Conservation (phyloP, 805 yeast genomes). For the Deakozyma indianensis region DNA sequence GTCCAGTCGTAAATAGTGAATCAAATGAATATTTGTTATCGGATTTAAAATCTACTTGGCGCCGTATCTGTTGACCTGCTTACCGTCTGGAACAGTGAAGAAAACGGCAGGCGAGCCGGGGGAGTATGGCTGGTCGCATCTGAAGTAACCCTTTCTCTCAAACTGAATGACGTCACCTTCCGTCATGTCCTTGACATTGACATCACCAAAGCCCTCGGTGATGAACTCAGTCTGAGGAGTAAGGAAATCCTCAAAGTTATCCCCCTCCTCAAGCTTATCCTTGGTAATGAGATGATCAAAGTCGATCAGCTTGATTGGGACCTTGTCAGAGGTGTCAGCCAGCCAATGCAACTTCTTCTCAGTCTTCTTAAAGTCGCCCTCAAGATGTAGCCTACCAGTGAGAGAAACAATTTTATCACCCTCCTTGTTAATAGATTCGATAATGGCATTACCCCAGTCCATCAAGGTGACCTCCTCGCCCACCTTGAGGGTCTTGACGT, state of each 20-base stretch:
- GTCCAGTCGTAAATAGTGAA: too few species aligned
- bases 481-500: conserved; percentile 57
- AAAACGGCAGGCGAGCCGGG: conserved; percentile 57
- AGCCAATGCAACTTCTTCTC: conserved; percentile 92
- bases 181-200: conserved; percentile 60
- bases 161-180: conserved; percentile 84
- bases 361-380: conserved; percentile 95
- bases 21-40: too few species aligned
- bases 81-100: conserved; percentile 95
- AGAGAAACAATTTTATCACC: conserved; percentile 45
- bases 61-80: conserved; percentile 62
- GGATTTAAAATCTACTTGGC: conserved; percentile 34
- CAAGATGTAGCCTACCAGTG: conserved; percentile 71
- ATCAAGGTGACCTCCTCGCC: conserved; percentile 92
- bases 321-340: conserved; percentile 62
- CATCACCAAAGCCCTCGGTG: conserved; percentile 63
- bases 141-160: conserved; percentile 93
- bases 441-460: conserved; percentile 97
- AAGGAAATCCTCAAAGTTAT: conserved; percentile 80
- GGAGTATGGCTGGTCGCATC: conserved; percentile 45
- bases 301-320: conserved; percentile 67
- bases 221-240: conserved; percentile 81
- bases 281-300: conserved; percentile 91
- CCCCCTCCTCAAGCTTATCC: conserved; percentile 90
- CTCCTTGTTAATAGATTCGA: conserved; percentile 53